Conservation (phyloP, 768 basidiomycete species). For the Mycena olivaceomarginata region DNA sequence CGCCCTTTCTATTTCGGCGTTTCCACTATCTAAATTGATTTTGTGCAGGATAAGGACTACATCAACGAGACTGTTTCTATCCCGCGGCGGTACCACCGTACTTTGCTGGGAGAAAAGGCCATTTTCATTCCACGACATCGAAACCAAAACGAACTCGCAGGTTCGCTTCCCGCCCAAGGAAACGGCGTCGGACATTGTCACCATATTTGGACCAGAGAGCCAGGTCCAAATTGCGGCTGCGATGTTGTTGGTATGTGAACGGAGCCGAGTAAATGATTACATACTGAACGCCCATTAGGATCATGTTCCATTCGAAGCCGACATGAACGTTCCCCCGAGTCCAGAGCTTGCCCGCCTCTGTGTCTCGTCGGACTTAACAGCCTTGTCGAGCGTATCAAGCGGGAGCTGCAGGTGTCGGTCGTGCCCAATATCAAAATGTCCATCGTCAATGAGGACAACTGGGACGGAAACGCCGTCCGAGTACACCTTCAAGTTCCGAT, state of each 20-base stretch:
- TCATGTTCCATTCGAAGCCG: slow-evolving; percentile 97
- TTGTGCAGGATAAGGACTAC: slow-evolving; percentile 93
- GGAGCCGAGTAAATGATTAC: background rate
- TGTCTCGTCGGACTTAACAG: slow-evolving; percentile 87
- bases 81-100: slow-evolving; percentile 96
- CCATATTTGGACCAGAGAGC: slow-evolving; percentile 97
- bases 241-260: slow-evolving; percentile 87
- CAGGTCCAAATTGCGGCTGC: slow-evolving; percentile 98
- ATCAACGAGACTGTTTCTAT: slow-evolving; percentile 95
- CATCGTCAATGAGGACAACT: slow-evolving; percentile 66
- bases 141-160: slow-evolving; percentile 95
- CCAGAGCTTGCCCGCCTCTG: slow-evolving; percentile 86
- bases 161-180: slow-evolving; percentile 97
- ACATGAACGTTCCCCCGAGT: slow-evolving; percentile 92
- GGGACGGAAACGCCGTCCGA: slow-evolving; percentile 79
- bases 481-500: slow-evolving; percentile 95
- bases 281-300: slow-evolving; percentile 71
- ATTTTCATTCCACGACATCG: slow-evolving; percentile 99
- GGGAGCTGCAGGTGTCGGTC: slow-evolving; percentile 95
- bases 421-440: slow-evolving; percentile 84
- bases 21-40: slow-evolving; percentile 19
- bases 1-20: slow-evolving; percentile 40
- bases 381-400: slow-evolving; percentile 94
- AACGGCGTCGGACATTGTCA: slow-evolving; percentile 94
- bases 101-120: slow-evolving; percentile 94